Conservation (phyloP, 78 protist species). For the Isochrysis galbana region DNA sequence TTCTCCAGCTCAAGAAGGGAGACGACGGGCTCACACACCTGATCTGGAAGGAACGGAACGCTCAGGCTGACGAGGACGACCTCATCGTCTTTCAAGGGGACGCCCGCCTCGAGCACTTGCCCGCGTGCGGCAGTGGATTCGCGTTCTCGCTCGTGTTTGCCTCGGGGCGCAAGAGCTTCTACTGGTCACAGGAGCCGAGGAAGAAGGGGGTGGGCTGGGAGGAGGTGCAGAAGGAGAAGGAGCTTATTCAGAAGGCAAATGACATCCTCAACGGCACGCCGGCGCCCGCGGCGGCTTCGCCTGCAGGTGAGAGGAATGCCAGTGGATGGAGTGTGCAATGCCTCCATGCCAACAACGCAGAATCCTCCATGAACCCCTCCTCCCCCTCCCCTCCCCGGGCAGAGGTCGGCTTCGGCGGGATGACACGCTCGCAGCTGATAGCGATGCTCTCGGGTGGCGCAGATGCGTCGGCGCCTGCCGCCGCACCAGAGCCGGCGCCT, state of each 20-base stretch:
- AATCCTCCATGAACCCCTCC: background rate
- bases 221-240: background rate
- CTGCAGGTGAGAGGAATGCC: background rate
- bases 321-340: too few relatives aligned
- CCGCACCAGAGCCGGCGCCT: background rate
- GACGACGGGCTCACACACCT: background rate
- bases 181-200: background rate
- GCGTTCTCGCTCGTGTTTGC: background rate
- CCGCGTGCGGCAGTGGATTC: background rate
- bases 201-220: background rate
- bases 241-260: background rate
- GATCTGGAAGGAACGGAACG: background rate
- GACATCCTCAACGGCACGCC: background rate
- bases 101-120: background rate
- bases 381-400: background rate
- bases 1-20: background rate
- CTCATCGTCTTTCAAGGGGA: background rate
- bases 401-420: background rate
- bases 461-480: background rate
- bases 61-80: background rate
- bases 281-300: background rate
- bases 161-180: background rate
- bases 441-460: constrained; percentile 13
- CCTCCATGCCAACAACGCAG: background rate
- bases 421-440: background rate